phyloP scores from a whole-genome alignment of 2,329 filamentous ascomycete species.

The Fusarium mexicanum region DNA sequence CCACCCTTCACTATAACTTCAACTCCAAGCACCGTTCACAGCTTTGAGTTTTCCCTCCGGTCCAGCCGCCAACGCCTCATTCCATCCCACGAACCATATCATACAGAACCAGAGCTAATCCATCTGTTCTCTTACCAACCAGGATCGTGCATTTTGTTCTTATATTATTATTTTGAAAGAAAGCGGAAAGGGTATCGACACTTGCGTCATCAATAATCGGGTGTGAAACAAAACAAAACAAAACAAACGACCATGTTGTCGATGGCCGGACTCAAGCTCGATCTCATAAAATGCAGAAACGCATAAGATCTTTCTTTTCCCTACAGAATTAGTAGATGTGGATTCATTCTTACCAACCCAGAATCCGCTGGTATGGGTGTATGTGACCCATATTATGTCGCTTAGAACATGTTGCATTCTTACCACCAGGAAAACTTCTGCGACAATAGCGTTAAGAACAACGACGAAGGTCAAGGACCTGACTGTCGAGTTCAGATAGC shows the following conservation, averaged over 20 bases:
- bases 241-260: constrained; percentile 18
- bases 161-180: constrained; percentile 23
- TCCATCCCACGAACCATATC: constrained; percentile 30
- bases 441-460: not conserved
- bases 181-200: constrained; percentile 39
- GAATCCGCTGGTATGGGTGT: not conserved
- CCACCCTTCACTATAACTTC: not conserved
- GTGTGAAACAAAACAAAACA: constrained; percentile 3
- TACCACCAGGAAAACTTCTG: constrained; percentile 35
- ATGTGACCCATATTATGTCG: constrained; percentile 1
- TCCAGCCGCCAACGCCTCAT: constrained; percentile 32
- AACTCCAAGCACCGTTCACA: constrained; percentile 4
- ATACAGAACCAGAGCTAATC: constrained; percentile 27
- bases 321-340: constrained; percentile 34
- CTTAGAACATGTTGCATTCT: constrained; percentile 25
- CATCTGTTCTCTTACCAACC: constrained; percentile 27
- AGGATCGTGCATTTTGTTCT: constrained; percentile 15
- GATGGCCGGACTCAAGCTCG: not conserved
- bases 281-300: not conserved
- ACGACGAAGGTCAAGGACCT: not conserved
- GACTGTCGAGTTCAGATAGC: not conserved
- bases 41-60: constrained; percentile 18
- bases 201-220: constrained; percentile 27
- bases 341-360: constrained; percentile 29
- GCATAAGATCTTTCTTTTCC: constrained; percentile 11